These are phyloP conservation scores for Alternaria sp. DNA, from an alignment of 2,329 filamentous ascomycete species.

Conservation along the genomic window DNA sequence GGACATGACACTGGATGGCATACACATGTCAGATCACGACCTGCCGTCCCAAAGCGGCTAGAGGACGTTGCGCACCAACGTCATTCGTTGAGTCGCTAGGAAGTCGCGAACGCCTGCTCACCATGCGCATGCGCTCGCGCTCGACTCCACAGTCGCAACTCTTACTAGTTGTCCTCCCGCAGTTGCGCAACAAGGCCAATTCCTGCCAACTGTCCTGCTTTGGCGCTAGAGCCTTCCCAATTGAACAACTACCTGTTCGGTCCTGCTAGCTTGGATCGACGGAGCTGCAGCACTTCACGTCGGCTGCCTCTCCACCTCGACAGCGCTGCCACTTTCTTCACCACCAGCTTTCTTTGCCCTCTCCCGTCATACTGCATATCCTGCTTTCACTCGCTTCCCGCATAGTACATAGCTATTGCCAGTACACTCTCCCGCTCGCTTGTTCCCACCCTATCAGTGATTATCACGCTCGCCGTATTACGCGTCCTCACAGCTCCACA, in stretches of 20 bases:
- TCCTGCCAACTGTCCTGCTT: not conserved
- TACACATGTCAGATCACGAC: not conserved
- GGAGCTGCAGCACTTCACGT: slow-evolving; percentile 10
- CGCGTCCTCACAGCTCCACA: slow-evolving; percentile 28
- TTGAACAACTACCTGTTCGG: slow-evolving; percentile 5
- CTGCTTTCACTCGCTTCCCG: slow-evolving; percentile 31
- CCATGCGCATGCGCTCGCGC: not conserved
- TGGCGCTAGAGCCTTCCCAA: not conserved
- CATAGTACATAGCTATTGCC: slow-evolving; percentile 22
- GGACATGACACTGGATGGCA: not conserved
- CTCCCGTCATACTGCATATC: slow-evolving; percentile 13
- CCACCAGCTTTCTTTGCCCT: slow-evolving; percentile 16
- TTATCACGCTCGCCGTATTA: slow-evolving; percentile 30
- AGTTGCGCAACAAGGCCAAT: slow-evolving; percentile 3
- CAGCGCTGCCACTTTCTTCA: slow-evolving; percentile 6
- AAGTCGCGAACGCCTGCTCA: slow-evolving; percentile 3
- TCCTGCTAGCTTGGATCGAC: slow-evolving; percentile 14
- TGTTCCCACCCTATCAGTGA: slow-evolving; percentile 18
- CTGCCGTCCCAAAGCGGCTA: slow-evolving; percentile 7
- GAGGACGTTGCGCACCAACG: slow-evolving; percentile 16
- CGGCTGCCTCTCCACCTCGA: slow-evolving; percentile 6
- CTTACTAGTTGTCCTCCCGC: not conserved
- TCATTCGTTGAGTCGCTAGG: slow-evolving; percentile 15
- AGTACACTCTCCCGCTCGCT: slow-evolving; percentile 23
- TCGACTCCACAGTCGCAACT: slow-evolving; percentile 1